phyloP scores from a whole-genome alignment of 257 asterid genomes.

The Jasminum sambac region DNA sequence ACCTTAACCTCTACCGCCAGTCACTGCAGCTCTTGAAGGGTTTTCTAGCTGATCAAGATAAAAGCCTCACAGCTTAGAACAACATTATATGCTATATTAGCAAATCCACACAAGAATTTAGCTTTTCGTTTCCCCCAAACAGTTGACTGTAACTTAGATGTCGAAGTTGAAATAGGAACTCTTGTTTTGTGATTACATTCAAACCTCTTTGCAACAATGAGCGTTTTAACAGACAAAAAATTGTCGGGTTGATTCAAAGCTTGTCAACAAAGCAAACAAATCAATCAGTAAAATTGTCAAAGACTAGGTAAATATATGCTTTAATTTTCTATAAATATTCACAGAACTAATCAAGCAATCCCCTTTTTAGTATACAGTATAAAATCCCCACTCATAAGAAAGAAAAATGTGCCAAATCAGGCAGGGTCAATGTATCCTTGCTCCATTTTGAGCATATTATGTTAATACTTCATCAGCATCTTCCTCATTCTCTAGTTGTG shows the following conservation, averaged over 20 bases:
- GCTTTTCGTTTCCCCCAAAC: background rate
- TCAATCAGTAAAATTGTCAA: background rate
- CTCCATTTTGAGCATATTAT: constrained; percentile 18
- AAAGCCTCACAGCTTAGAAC: constrained; percentile 28
- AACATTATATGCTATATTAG: background rate
- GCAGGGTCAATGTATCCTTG: constrained; percentile 13
- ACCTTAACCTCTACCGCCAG: constrained; percentile 77
- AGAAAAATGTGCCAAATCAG: constrained; percentile 9
- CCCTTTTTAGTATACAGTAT: background rate
- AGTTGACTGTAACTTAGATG: background rate
- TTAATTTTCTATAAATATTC: background rate
- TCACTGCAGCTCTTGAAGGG: constrained; percentile 68
- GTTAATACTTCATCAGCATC: constrained; percentile 37
- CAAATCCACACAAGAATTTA: background rate
- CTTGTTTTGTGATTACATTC: background rate
- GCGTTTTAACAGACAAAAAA: background rate
- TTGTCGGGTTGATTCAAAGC: background rate
- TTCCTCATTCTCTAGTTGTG: constrained; percentile 64
- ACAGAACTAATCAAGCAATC: background rate
- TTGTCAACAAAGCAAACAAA: background rate
- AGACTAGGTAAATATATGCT: background rate
- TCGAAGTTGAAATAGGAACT: background rate
- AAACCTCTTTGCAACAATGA: background rate
- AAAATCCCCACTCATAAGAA: background rate
- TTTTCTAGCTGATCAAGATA: constrained; percentile 62